Evolutionary conservation across 306 rosid genomes (phyloP), one percentile per base, ranked within the genome.

Genomic region (Glycine soja): DNA sequence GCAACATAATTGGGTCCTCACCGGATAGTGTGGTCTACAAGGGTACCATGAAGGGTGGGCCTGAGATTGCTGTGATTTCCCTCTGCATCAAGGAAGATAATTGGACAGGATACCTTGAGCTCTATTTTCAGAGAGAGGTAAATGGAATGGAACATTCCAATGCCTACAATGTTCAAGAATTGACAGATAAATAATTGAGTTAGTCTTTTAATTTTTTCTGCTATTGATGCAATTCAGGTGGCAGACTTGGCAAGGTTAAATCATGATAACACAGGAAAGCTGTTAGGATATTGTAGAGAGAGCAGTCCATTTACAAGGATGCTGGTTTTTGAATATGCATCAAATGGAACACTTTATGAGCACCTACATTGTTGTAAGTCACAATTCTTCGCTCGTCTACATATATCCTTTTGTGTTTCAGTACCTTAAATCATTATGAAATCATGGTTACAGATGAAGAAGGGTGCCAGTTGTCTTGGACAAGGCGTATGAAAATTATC

Each of bases 1-100:
- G 99, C 88, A 96, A 96, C 81, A 93, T 93, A 74, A 96, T 96
- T 73, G 99, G 99, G 59, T 93, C 99, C 79, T 96, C 99, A 7
- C 94, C 97, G 4, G 99, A 93, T 83, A 96, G 97, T 86, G 46
- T 93, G 51, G 98, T 96, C 72, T 96, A 96, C 87, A 96, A 96
- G 85, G 99, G 99, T 51, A 96, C 77, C 80, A 86, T 96, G 82
- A 92, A 92, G 87, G 91, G 97, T 78, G 99, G 99, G 34, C 94
- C 99, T 47, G 99, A 93, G 89, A 92, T 96, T 77, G 99, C 98
- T 43, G 98, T 92, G 52, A 93, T 96, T 68, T 92, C 99, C 72
- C 87, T 96, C 77, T 93, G 97, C 91, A 89, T 93, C 70, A 96
- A 90, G 82, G 98, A 93, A 82, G 99, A 90, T 80, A 79, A 85